A percentile compares a stretch with the other conserved stretches of the same genome.
These are phyloP conservation scores for Tylopilus balloui DNA, from an alignment of 768 basidiomycete species.

Conservation along the genomic window DNA sequence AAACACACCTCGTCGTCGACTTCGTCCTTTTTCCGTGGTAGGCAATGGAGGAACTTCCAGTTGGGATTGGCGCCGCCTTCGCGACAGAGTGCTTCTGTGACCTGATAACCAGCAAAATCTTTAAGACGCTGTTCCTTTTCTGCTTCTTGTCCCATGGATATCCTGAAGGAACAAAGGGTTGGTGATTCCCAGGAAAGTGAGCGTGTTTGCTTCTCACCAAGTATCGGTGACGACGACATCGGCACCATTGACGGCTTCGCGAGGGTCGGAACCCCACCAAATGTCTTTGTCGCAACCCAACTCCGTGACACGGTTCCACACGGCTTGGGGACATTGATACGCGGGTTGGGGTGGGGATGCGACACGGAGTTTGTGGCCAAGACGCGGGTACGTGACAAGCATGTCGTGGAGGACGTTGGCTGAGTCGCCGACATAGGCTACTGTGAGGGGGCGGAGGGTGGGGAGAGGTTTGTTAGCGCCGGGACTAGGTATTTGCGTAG, in stretches of 20 bases:
- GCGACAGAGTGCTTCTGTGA: slow-evolving; percentile 82
- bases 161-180: slow-evolving; percentile 47
- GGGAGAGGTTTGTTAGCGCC: slow-evolving; percentile 36
- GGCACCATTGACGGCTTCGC: slow-evolving; percentile 82
- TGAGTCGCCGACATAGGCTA: slow-evolving; percentile 92
- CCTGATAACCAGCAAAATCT: slow-evolving; percentile 90
- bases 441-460: slow-evolving; percentile 70
- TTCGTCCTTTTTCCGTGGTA: slow-evolving; percentile 89
- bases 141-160: slow-evolving; percentile 98
- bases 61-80: slow-evolving; percentile 77
- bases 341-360: slow-evolving; percentile 63
- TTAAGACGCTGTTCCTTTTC: slow-evolving; percentile 82
- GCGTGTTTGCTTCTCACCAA: slow-evolving; percentile 50
- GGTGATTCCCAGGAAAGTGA: not conserved
- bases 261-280: slow-evolving; percentile 72
- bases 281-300: slow-evolving; percentile 70
- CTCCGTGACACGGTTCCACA: slow-evolving; percentile 79
- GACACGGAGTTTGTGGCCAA: slow-evolving; percentile 83
- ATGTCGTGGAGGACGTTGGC: slow-evolving; percentile 97
- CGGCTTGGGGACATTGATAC: slow-evolving; percentile 66
- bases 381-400: slow-evolving; percentile 89
- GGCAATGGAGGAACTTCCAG: slow-evolving; percentile 96
- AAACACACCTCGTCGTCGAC: slow-evolving; percentile 86
- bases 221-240: slow-evolving; percentile 98
- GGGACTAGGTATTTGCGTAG: slow-evolving; percentile 14